Conservation (phyloP, 1,284 basidiomycete species). For the Leccinum ponderosum region DNA sequence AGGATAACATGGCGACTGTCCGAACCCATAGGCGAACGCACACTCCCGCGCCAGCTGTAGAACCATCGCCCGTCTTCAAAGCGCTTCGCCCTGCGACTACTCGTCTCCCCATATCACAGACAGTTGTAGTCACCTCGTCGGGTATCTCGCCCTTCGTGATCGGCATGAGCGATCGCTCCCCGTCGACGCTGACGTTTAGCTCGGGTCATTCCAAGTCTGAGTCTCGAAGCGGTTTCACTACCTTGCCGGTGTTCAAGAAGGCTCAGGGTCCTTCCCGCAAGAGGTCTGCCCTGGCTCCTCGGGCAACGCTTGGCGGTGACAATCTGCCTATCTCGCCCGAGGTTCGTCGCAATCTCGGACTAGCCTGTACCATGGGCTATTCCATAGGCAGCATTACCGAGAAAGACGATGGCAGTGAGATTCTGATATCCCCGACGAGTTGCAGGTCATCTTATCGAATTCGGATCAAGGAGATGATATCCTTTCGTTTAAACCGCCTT, state of each 20-base stretch:
- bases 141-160: slow-evolving; percentile 16
- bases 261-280: slow-evolving; percentile 37
- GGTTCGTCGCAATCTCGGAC: slow-evolving; percentile 54
- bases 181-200: slow-evolving; percentile 52
- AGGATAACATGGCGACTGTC: slow-evolving; percentile 21
- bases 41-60: slow-evolving; percentile 51
- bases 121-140: slow-evolving; percentile 6
- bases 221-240: slow-evolving; percentile 32
- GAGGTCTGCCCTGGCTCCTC: slow-evolving; percentile 37
- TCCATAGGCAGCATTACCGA: slow-evolving; percentile 47
- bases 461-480: slow-evolving; percentile 47
- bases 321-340: slow-evolving; percentile 48
- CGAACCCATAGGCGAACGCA: slow-evolving; percentile 52
- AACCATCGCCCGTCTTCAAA: slow-evolving; percentile 54
- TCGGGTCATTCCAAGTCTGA: slow-evolving; percentile 36
- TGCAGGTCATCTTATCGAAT: slow-evolving; percentile 62
- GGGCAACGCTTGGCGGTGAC: slow-evolving; percentile 9
- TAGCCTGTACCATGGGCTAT: slow-evolving; percentile 65
- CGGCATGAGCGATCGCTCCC: slow-evolving; percentile 33
- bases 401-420: slow-evolving; percentile 57
- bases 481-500: slow-evolving; percentile 40
- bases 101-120: slow-evolving; percentile 21
- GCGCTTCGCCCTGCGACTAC: slow-evolving; percentile 53
- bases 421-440: slow-evolving; percentile 75
- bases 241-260: slow-evolving; percentile 53